Percentiles rank a stretch among this genome's conserved stretches.
These are phyloP conservation scores for Pisolithus thermaeus DNA, from an alignment of 1,284 basidiomycete genomes.

Conservation along the genomic window DNA sequence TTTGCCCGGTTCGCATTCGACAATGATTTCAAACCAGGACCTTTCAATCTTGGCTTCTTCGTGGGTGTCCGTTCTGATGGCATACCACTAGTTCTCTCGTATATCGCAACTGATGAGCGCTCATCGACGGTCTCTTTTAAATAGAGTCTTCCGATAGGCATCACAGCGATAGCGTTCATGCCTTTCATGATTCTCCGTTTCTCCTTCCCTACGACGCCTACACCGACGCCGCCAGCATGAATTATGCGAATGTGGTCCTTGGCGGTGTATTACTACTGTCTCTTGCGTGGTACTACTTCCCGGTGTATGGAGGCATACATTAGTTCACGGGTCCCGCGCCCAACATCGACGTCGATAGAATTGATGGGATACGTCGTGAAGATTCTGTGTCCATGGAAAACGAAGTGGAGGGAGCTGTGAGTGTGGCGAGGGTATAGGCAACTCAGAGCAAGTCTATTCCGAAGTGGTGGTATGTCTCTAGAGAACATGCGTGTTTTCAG, in stretches of 20 bases:
- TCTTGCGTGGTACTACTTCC: constrained; percentile 58
- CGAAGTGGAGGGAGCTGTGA: too few relatives aligned
- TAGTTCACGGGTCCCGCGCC: constrained; percentile 62
- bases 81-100: background rate
- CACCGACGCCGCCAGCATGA: constrained; percentile 49
- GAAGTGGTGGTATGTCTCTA: too few relatives aligned
- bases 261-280: constrained; percentile 51
- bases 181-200: constrained; percentile 54
- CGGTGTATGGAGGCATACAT: constrained; percentile 58
- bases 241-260: constrained; percentile 61
- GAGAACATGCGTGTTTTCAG: too few relatives aligned
- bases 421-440: background rate
- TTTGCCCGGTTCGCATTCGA: constrained; percentile 41
- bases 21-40: constrained; percentile 57
- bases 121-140: background rate
- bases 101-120: background rate
- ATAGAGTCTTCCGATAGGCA: constrained; percentile 50
- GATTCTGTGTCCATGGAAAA: constrained; percentile 6
- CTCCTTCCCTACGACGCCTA: constrained; percentile 54
- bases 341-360: constrained; percentile 25
- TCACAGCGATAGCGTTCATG: constrained; percentile 55
- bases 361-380: background rate
- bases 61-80: constrained; percentile 33
- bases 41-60: constrained; percentile 56
- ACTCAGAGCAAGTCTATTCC: background rate